Evolutionary conservation across 139 green algal genomes (phyloP), one percentile per base, ranked within the genome.

Genomic region (Raphidocelis subcapitata): DNA sequence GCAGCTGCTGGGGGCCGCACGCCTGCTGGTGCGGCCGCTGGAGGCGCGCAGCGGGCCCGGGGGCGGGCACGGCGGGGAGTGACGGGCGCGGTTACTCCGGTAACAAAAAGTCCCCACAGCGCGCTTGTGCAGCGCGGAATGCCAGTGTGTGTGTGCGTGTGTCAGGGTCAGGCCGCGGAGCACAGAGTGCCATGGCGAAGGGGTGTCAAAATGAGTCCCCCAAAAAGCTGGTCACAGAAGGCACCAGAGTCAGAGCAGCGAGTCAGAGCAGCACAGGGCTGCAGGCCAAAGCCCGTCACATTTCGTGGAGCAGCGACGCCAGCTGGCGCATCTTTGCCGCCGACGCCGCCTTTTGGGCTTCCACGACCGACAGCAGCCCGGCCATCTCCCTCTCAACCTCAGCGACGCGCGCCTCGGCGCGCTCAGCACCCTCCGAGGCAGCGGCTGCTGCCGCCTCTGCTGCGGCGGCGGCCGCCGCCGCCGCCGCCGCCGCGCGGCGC

Each of bases 371-470:
- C 62, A 94, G 77, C 75, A 93, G 78, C 64, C 75, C 62, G 5
- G 82, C 64, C 82, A 93, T 86, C 79, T 94, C 89, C 1, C 65
- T 64, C 67, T 94, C 89, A 15, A 88, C 80, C 69, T 91, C 84
- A 23, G 47, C 51, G 56, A 89, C 81, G 1, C 81, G 82, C 8
- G 55, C 63, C 1, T 32, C 55, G 16, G 81, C 63, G 1, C 63
- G 62, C 3, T 35, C 32, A 1, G 72, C 85, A 56, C 88, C 77
- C 0, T 70, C 73, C 63, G 76, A 33, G 8, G 74, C 65, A 28
- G 74, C 66, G 31, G 72, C 76, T 28, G 76, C 76, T 32, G 46
- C 76, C 46, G 56, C 32, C 32, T 68, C 20, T 18, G 70, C 76
- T 16, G 76, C 64, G 8, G 41, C 10, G 23, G 63, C 68, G 24